Conservation (phyloP, 805 yeast genomes). For the Saccharomycopsis schoenii region DNA sequence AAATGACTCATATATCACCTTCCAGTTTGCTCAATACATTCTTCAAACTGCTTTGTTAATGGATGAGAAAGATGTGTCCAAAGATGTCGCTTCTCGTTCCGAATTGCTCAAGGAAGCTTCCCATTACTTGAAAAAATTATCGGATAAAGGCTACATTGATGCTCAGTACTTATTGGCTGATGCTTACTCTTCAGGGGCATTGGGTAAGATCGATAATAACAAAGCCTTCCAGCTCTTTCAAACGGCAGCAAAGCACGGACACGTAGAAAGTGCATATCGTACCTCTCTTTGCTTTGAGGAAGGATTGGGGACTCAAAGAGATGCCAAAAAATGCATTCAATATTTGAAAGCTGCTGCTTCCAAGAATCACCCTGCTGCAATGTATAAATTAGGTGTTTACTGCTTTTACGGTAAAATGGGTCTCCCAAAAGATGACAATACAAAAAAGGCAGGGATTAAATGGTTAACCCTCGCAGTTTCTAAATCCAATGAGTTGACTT, state of each 20-base stretch:
- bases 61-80: constrained; percentile 23
- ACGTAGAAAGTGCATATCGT: constrained; percentile 83
- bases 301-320: constrained; percentile 87
- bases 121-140: constrained; percentile 53
- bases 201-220: constrained; percentile 68
- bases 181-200: constrained; percentile 74
- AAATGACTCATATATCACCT: constrained; percentile 77
- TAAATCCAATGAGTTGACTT: constrained; percentile 71
- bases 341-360: constrained; percentile 80
- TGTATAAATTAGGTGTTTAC: constrained; percentile 85
- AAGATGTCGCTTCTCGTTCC: neutral
- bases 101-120: constrained; percentile 71
- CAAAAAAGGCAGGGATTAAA: constrained; percentile 79
- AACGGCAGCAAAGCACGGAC: constrained; percentile 89
- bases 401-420: constrained; percentile 84
- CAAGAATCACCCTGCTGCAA: constrained; percentile 92
- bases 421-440: constrained; percentile 47
- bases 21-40: constrained; percentile 87
- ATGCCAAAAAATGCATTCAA: constrained; percentile 76
- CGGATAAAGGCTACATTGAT: constrained; percentile 75
- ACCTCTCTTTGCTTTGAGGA: constrained; percentile 88
- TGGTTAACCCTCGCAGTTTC: constrained; percentile 88
- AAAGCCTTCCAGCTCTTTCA: constrained; percentile 73
- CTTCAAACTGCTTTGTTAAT: constrained; percentile 71
- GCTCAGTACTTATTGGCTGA: constrained; percentile 93